Conservation (phyloP, 2,329 filamentous ascomycete species). For the Fusarium staphyleae region DNA sequence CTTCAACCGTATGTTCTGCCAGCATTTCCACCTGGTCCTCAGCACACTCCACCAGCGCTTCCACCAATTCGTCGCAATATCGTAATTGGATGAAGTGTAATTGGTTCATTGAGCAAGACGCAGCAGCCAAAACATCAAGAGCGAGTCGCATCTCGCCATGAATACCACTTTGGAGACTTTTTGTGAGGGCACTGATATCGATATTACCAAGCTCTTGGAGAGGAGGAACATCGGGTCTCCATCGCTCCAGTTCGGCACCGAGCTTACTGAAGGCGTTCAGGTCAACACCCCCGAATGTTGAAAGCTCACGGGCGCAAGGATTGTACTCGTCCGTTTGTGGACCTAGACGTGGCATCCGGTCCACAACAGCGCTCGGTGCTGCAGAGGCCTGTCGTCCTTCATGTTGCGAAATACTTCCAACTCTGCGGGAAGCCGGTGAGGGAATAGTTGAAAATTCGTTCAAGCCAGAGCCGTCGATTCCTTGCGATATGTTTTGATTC, state of each 20-base stretch:
- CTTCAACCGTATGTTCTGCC: conserved; percentile 83
- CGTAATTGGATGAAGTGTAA: conserved; percentile 72
- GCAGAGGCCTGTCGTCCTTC: conserved; percentile 42
- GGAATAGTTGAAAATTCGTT: conserved; percentile 52
- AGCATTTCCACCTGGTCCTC: conserved; percentile 86
- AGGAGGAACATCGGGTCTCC: conserved; percentile 77
- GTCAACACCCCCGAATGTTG: conserved; percentile 75
- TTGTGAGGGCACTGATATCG: conserved; percentile 87
- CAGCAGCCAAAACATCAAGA: conserved; percentile 79
- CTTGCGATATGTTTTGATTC: conserved; percentile 59
- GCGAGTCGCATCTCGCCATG: conserved; percentile 89
- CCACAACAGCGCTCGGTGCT: conserved; percentile 27
- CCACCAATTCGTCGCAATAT: conserved; percentile 86
- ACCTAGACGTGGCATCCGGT: conserved; percentile 49
- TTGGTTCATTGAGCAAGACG: conserved; percentile 68
- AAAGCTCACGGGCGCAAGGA: conserved; percentile 61
- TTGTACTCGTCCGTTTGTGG: conserved; percentile 61
- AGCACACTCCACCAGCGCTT: conserved; percentile 87
- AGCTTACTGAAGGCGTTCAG: conserved; percentile 69
- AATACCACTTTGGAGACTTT: conserved; percentile 89
- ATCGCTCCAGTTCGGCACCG: conserved; percentile 69
- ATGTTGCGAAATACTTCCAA: conserved; percentile 51
- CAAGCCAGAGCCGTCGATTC: conserved; percentile 50
- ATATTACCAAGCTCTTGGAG: conserved; percentile 84
- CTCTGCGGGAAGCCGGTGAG: conserved; percentile 54